phyloP scores from a whole-genome alignment of 495 filamentous ascomycete genomes.

The Chaetomium fimeti region DNA sequence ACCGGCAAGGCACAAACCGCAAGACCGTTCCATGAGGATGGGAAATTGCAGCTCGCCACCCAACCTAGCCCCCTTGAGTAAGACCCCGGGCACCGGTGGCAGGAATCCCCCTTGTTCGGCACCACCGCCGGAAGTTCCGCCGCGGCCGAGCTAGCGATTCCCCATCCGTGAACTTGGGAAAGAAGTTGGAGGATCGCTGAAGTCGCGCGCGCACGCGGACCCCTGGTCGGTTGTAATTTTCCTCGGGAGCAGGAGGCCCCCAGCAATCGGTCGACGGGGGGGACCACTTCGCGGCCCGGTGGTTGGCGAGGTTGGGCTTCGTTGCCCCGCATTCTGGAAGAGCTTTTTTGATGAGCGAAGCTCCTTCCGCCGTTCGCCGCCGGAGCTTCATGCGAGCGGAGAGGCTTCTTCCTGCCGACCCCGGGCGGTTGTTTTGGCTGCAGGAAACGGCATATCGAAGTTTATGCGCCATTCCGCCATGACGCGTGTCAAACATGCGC shows the following conservation, averaged over 20 bases:
- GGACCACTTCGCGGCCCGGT: not conserved
- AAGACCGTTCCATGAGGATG: constrained; percentile 10
- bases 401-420: not conserved
- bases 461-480: not conserved
- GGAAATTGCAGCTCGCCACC: constrained; percentile 20
- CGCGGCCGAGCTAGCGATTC: not conserved
- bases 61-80: constrained; percentile 1
- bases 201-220: not conserved
- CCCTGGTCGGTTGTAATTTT: constrained; percentile 3
- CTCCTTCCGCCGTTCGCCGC: not conserved
- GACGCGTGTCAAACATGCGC: not conserved
- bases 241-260: not conserved
- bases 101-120: constrained; percentile 13
- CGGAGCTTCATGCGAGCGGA: not conserved
- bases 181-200: constrained; percentile 2
- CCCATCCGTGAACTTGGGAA: constrained; percentile 12
- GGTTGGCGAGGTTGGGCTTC: not conserved
- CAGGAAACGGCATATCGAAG: not conserved
- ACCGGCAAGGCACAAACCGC: constrained; percentile 8
- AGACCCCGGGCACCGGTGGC: constrained; percentile 1
- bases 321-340: constrained; percentile 1
- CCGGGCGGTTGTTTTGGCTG: not conserved
- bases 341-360: not conserved
- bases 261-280: not conserved
- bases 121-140: constrained; percentile 12